Conservation (phyloP, 192 early-diverging fungal genomes). For the Neocallimastix lanati region DNA sequence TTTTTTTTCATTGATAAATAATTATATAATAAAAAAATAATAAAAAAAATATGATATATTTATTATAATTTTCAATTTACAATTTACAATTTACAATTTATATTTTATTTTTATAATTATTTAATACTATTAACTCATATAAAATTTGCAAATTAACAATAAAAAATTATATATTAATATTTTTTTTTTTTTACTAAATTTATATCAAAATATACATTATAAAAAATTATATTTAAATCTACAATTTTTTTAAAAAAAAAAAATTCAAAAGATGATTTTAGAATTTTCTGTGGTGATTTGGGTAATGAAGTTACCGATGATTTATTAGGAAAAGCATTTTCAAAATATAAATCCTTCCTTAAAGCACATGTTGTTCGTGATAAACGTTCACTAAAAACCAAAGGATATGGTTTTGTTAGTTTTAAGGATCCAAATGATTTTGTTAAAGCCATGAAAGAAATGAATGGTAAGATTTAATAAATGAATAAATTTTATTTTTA, state of each 20-base stretch:
- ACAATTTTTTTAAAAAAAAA: neutral
- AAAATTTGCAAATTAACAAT: too few species aligned
- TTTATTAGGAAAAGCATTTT: constrained; percentile 54
- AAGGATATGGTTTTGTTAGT: constrained; percentile 87
- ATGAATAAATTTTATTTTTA: neutral
- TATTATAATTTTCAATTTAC: too few species aligned
- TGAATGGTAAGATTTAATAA: constrained; percentile 52
- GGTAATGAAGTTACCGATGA: constrained; percentile 87
- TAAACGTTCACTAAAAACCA: constrained; percentile 65
- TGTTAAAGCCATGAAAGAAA: constrained; percentile 80
- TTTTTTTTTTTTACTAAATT: too few species aligned
- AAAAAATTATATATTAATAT: too few species aligned
- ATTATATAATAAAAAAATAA: too few species aligned
- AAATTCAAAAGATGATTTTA: constrained; percentile 84
- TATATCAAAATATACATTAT: neutral
- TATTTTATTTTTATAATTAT: too few species aligned
- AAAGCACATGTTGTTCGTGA: constrained; percentile 69
- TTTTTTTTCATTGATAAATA: too few species aligned
- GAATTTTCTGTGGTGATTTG: constrained; percentile 83
- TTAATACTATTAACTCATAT: too few species aligned
- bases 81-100: too few species aligned
- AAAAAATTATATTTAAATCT: neutral
- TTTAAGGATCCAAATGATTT: constrained; percentile 83
- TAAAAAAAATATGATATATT: too few species aligned
- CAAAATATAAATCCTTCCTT: constrained; percentile 69